phyloP scores from a whole-genome alignment of 805 yeast genomes.

The Sungouiella blattae region DNA sequence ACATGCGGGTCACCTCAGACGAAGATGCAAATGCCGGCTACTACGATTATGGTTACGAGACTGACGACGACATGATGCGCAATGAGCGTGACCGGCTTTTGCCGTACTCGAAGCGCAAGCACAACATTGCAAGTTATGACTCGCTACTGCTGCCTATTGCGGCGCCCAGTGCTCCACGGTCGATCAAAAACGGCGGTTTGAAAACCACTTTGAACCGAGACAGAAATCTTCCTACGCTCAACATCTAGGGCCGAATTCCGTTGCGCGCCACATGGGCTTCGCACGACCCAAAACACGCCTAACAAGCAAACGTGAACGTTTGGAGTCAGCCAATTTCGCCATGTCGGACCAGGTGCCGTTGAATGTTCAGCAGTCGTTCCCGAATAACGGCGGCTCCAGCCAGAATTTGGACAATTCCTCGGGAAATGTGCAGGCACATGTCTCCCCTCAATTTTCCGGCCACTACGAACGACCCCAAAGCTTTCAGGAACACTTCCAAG shows the following conservation, averaged over 20 bases:
- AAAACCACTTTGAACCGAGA: slow-evolving; percentile 19
- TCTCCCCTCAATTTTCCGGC: too few species aligned
- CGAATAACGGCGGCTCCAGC: slow-evolving; percentile 56
- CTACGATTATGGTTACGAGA: slow-evolving; percentile 40
- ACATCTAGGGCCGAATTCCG: too few species aligned
- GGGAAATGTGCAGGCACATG: too few species aligned
- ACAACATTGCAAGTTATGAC: not conserved
- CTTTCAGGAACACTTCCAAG: not conserved
- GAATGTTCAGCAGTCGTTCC: slow-evolving; percentile 28
- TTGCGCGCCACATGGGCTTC: too few species aligned
- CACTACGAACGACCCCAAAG: too few species aligned
- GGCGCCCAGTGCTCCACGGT: slow-evolving; percentile 22
- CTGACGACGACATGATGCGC: slow-evolving; percentile 36
- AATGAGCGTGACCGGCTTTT: slow-evolving; percentile 30
- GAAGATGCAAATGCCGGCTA: slow-evolving; percentile 21
- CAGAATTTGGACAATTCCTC: slow-evolving; percentile 13
- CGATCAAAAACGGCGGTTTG: slow-evolving; percentile 20
- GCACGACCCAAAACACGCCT: too few species aligned
- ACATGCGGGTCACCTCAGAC: slow-evolving; percentile 35
- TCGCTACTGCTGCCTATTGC: slow-evolving; percentile 6
- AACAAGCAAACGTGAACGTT: too few species aligned
- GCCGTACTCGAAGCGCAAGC: slow-evolving; percentile 20
- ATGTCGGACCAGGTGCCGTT: slow-evolving; percentile 34
- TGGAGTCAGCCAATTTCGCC: too few species aligned
- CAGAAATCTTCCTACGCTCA: slow-evolving; percentile 17